phyloP scores from a whole-genome alignment of 192 early-diverging fungal genomes.

The Polychytrium aggregatum region DNA sequence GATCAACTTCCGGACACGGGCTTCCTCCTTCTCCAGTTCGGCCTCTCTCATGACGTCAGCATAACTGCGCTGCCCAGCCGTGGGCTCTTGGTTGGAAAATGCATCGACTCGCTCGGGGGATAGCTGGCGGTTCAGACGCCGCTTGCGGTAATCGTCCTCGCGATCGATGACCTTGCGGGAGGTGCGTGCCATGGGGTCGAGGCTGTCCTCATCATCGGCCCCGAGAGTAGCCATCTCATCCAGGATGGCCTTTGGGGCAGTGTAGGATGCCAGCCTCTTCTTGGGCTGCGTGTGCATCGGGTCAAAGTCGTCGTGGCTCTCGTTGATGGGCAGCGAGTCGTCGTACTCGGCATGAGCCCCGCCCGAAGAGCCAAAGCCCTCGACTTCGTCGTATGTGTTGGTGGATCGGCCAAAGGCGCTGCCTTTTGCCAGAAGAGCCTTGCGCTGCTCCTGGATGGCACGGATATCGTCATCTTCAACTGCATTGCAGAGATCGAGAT shows the following conservation, averaged over 20 bases:
- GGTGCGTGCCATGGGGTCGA: conserved; percentile 36
- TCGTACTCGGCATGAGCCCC: conserved; percentile 44
- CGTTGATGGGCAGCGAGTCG: too few relatives aligned
- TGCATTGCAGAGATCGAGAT: too few relatives aligned
- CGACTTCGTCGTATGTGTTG: too few relatives aligned
- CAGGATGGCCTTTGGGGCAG: conserved; percentile 68
- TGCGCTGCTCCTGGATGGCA: too few relatives aligned
- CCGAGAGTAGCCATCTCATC: too few relatives aligned
- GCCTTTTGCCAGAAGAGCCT: too few relatives aligned
- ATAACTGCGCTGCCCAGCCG: conserved; percentile 54
- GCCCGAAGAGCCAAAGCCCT: conserved; percentile 58
- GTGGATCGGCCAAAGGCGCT: too few relatives aligned
- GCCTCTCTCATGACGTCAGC: conserved; percentile 75
- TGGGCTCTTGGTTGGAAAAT: conserved; percentile 38
- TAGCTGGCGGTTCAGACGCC: conserved; percentile 62
- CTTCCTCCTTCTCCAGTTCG: conserved; percentile 75
- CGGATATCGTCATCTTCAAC: too few relatives aligned
- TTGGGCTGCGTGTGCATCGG: conserved; percentile 26
- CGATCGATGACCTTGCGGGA: conserved; percentile 67
- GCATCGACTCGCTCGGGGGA: conserved; percentile 76
- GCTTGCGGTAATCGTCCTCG: conserved; percentile 74
- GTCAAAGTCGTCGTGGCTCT: conserved; percentile 5
- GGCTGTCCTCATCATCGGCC: conserved; percentile 19
- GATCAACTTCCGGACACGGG: conserved; percentile 55
- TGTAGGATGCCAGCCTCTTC: conserved; percentile 56